Conservation (phyloP, 805 yeast genomes). For the Metschnikowia borealis region DNA sequence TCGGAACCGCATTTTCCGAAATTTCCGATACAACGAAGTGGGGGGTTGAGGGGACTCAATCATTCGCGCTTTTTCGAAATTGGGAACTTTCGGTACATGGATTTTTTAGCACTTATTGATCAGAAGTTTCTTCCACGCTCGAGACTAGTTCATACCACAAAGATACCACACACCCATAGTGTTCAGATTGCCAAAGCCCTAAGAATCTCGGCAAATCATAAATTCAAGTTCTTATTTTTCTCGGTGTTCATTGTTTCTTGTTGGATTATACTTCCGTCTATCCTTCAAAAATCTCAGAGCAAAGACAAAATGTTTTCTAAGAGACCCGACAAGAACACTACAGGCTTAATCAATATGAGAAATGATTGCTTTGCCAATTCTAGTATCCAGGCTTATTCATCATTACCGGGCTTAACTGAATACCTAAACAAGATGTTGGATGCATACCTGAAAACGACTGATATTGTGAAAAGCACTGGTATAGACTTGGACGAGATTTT, state of each 20-base stretch:
- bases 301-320: conserved; percentile 36
- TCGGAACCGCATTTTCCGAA: neutral
- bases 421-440: conserved; percentile 47
- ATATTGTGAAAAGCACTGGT: conserved; percentile 12
- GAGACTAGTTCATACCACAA: neutral
- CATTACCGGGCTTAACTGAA: conserved; percentile 54
- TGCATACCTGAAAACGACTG: conserved; percentile 22
- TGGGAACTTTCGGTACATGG: conserved; percentile 4
- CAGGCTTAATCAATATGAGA: conserved; percentile 76
- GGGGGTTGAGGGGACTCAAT: neutral
- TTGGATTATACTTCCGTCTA: conserved; percentile 14
- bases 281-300: conserved; percentile 2
- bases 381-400: conserved; percentile 72
- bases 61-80: neutral
- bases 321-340: conserved; percentile 70
- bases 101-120: conserved; percentile 8
- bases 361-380: conserved; percentile 94
- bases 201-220: neutral
- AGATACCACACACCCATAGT: neutral
- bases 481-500: conserved; percentile 14
- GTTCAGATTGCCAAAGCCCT: neutral
- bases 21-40: conserved; percentile 1
- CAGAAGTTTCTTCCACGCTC: conserved; percentile 3
- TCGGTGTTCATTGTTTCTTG: conserved; percentile 7
- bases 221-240: neutral